phyloP scores from a whole-genome alignment of 108 stramenopile species.

The Fragilariopsis cylindrus region DNA sequence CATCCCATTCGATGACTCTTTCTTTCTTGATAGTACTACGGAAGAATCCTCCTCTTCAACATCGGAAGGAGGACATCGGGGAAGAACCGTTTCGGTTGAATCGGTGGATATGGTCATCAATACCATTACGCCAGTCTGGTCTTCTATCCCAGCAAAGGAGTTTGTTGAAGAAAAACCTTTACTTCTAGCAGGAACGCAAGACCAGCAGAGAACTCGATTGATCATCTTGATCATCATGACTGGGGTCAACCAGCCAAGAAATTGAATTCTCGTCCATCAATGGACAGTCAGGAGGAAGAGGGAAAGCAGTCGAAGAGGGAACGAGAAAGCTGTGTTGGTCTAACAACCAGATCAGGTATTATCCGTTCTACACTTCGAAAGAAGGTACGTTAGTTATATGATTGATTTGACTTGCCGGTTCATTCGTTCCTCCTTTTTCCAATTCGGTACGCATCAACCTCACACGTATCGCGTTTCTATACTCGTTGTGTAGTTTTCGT shows the following conservation, averaged over 20 bases:
- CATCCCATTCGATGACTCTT: constrained; percentile 13
- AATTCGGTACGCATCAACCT: too few species aligned
- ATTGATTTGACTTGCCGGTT: too few species aligned
- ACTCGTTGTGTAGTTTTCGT: constrained; percentile 55
- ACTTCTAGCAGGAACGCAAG: background rate
- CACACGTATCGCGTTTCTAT: constrained; percentile 4
- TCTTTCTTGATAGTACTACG: constrained; percentile 2
- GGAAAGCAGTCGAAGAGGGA: constrained; percentile 30
- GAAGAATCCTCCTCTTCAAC: background rate
- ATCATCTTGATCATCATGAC: constrained; percentile 15
- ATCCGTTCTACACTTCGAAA: constrained; percentile 32
- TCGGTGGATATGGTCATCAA: constrained; percentile 15
- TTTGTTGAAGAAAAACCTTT: background rate
- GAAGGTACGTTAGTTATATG: constrained; percentile 11
- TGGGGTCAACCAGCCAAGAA: constrained; percentile 11
- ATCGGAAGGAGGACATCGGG: constrained; percentile 6
- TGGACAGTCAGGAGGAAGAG: background rate
- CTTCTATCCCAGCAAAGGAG: background rate
- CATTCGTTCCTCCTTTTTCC: too few species aligned
- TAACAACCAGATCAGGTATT: constrained; percentile 18
- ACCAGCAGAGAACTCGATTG: background rate
- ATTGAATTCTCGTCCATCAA: background rate
- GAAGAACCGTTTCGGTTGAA: constrained; percentile 31
- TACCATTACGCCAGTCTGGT: background rate
- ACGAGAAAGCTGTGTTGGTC: constrained; percentile 35